Evolutionary conservation across 2,329 filamentous ascomycete genomes (phyloP).

Genomic region (Xylariaceae sp.): DNA sequence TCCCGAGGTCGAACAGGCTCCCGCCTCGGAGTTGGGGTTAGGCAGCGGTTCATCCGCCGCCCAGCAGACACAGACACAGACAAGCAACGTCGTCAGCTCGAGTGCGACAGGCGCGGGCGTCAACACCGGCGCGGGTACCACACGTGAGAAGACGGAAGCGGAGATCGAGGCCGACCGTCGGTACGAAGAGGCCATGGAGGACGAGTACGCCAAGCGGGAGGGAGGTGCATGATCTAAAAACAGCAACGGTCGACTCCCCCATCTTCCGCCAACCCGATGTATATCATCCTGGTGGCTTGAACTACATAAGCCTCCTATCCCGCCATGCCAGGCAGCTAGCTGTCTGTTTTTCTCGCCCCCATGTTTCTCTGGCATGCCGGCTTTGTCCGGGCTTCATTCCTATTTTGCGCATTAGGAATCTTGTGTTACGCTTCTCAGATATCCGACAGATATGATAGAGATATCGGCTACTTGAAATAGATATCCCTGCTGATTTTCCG

Average conservation of each 20-base stretch:
- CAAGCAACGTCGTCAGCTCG: not conserved
- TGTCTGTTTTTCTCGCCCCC: no score
- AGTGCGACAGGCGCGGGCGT: constrained; percentile 38
- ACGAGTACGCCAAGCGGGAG: constrained; percentile 51
- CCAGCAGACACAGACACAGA: not conserved
- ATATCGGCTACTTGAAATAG: no score
- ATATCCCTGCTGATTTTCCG: not conserved
- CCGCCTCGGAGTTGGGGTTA: not conserved
- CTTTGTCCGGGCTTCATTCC: no score
- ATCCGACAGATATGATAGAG: no score
- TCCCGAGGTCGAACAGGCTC: not conserved
- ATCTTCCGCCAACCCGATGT: no score
- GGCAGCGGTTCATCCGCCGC: not conserved
- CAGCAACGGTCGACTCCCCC: no score
- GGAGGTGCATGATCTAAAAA: constrained; percentile 47
- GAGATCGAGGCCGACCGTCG: constrained; percentile 44
- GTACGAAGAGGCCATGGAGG: constrained; percentile 50
- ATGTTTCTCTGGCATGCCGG: no score
- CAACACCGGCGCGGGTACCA: constrained; percentile 44
- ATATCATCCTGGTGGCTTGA: no score
- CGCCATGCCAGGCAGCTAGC: no score
- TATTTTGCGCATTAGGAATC: no score
- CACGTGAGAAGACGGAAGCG: constrained; percentile 43
- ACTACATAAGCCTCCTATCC: no score
- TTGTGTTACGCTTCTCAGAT: no score